A percentile compares a stretch with the other conserved stretches of the same genome.
Evolutionary conservation across 331 rosid species (phyloP).

Genomic region (Cydonia oblonga): DNA sequence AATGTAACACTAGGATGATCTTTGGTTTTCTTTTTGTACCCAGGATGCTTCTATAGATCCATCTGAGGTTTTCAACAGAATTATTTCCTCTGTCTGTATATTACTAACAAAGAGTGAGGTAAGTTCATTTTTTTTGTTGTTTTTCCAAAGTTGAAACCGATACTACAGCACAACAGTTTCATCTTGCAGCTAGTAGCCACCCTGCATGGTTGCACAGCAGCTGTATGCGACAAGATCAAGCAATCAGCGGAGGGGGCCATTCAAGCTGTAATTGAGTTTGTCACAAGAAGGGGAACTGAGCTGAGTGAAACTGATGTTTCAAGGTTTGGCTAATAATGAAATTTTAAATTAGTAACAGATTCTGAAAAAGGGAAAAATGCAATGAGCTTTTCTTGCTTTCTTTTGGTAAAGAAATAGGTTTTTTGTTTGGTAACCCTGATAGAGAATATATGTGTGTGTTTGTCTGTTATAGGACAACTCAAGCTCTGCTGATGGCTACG

Average conservation of each 20-base stretch:
- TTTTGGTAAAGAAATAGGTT: conserved; percentile 7
- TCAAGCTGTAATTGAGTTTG: conserved; percentile 85
- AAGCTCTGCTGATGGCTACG: conserved; percentile 72
- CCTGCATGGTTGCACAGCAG: conserved; percentile 68
- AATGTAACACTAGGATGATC: conserved; percentile 1
- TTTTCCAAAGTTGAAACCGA: background rate
- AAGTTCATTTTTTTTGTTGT: conserved; percentile 5
- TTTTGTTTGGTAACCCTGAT: background rate
- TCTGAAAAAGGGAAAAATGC: background rate
- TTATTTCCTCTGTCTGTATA: conserved; percentile 71
- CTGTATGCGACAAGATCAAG: conserved; percentile 84
- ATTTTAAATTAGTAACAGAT: background rate
- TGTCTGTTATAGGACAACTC: conserved; percentile 58
- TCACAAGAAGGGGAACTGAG: conserved; percentile 66
- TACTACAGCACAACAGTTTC: background rate
- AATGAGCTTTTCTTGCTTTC: background rate
- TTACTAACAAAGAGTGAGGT: conserved; percentile 85
- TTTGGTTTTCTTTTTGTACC: conserved; percentile 16
- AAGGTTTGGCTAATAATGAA: conserved; percentile 38
- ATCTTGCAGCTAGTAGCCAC: conserved; percentile 70
- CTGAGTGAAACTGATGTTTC: conserved; percentile 72
- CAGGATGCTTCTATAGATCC: conserved; percentile 98
- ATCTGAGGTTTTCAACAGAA: conserved; percentile 94
- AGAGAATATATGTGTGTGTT: conserved; percentile 16
- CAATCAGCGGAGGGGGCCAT: conserved; percentile 97